Conservation (phyloP, 192 early-diverging fungal genomes). For the Chytriomyces hyalinus region DNA sequence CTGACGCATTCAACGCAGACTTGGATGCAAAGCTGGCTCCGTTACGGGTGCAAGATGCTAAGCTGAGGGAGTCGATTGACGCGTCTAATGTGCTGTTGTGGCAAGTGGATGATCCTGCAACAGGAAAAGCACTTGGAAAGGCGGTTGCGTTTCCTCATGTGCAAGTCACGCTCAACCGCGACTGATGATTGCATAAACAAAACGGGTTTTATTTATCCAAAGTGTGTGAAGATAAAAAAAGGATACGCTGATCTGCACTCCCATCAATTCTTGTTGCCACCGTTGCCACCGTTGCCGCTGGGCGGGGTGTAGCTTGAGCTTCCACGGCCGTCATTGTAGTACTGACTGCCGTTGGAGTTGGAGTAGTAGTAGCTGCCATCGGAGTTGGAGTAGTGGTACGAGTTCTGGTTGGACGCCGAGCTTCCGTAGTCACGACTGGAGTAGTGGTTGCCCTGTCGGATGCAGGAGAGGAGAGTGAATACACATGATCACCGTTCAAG, state of each 20-base stretch:
- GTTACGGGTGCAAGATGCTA: background rate
- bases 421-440: conserved; percentile 10
- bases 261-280: background rate
- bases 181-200: too few species aligned
- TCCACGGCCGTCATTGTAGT: conserved; percentile 1
- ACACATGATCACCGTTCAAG: background rate
- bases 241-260: background rate
- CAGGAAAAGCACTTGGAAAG: background rate
- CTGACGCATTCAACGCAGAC: too few species aligned
- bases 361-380: conserved; percentile 8
- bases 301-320: background rate
- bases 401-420: conserved; percentile 16
- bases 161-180: background rate
- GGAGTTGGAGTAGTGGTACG: conserved; percentile 25
- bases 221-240: background rate
- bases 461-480: background rate
- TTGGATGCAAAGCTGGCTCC: too few species aligned
- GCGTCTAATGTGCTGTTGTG: background rate
- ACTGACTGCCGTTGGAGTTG: conserved; percentile 5
- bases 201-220: background rate
- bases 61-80: background rate
- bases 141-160: background rate
- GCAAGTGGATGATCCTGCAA: background rate
- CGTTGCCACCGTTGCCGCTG: background rate
- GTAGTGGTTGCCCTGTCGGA: conserved; percentile 11